phyloP scores from a whole-genome alignment of 345 rosid species.

The Acer negundo region DNA sequence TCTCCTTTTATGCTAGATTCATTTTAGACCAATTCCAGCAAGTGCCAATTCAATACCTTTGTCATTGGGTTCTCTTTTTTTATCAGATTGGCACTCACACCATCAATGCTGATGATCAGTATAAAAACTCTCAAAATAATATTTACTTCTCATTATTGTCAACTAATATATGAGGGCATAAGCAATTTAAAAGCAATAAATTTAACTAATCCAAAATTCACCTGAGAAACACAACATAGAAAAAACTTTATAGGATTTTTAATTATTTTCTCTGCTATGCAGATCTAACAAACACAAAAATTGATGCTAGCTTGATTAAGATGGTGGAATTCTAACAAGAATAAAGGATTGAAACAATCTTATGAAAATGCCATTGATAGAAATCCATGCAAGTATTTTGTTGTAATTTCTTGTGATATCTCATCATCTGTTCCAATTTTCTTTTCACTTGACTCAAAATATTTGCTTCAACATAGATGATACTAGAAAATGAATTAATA shows the following conservation, averaged over 20 bases:
- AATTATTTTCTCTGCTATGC: neutral
- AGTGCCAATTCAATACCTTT: constrained; percentile 4
- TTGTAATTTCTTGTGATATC: neutral
- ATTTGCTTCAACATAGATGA: neutral
- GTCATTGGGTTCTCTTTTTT: neutral
- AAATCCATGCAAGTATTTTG: neutral
- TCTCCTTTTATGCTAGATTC: neutral
- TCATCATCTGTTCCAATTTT: neutral
- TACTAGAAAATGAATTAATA: neutral
- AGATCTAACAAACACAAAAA: neutral
- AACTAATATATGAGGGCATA: neutral
- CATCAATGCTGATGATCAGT: neutral
- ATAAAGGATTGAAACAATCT: neutral
- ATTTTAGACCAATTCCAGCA: constrained; percentile 6
- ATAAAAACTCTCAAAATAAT: neutral
- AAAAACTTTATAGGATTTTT: neutral
- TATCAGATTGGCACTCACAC: neutral
- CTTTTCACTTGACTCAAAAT: neutral
- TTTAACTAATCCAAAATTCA: neutral
- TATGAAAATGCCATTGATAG: neutral
- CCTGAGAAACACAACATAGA: neutral
- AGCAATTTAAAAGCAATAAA: neutral
- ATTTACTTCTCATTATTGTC: neutral
- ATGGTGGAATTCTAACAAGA: neutral
- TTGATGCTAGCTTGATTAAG: neutral